Conservation (phyloP, 768 basidiomycete species). For the Multifurca ochricompacta region DNA sequence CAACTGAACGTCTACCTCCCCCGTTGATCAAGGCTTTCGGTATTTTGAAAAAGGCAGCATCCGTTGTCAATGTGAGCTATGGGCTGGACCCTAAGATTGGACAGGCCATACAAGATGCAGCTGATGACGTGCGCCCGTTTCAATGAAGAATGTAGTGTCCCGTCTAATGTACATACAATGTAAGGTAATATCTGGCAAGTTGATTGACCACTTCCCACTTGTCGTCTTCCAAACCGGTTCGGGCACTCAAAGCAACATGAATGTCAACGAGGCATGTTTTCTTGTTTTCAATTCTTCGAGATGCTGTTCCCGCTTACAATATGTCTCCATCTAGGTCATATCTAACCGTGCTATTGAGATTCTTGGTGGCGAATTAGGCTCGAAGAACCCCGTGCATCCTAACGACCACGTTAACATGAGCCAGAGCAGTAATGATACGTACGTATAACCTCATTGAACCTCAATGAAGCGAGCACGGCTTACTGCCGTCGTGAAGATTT, state of each 20-base stretch:
- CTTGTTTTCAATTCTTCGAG: neutral
- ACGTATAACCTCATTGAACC: constrained; percentile 28
- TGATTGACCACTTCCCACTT: constrained; percentile 92
- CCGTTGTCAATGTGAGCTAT: constrained; percentile 81
- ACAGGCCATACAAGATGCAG: constrained; percentile 83
- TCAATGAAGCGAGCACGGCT: neutral
- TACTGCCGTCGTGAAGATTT: constrained; percentile 52
- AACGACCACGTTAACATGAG: constrained; percentile 99
- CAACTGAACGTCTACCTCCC: constrained; percentile 83
- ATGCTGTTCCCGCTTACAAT: neutral
- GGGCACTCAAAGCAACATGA: constrained; percentile 99
- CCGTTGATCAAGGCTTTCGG: constrained; percentile 99
- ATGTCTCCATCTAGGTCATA: constrained; percentile 56
- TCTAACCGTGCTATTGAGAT: constrained; percentile 97
- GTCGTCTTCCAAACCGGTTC: constrained; percentile 99
- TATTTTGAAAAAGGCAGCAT: constrained; percentile 94
- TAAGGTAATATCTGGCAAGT: constrained; percentile 94
- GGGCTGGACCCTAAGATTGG: constrained; percentile 86
- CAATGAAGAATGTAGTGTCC: neutral
- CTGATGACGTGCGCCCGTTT: constrained; percentile 68
- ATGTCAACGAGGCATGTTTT: constrained; percentile 73
- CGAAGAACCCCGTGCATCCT: constrained; percentile 95
- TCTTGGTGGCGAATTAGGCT: constrained; percentile 90
- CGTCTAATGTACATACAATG: constrained; percentile 4
- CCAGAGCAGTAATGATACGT: constrained; percentile 98